Conservation (phyloP, 768 basidiomycete species). For the Rickenella mellea region DNA sequence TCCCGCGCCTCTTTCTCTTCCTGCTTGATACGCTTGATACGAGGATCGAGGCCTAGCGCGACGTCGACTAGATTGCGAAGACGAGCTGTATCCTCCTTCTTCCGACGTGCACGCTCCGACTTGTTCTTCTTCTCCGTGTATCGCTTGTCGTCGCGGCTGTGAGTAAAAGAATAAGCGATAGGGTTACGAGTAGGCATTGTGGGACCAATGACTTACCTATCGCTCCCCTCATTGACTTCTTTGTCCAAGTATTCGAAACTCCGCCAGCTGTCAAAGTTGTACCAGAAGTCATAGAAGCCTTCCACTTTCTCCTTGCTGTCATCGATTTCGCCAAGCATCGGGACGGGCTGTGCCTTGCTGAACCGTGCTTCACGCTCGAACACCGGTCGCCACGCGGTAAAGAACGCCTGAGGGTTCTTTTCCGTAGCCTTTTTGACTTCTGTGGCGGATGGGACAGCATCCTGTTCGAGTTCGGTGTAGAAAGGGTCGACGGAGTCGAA, state of each 20-base stretch:
- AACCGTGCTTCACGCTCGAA: constrained; percentile 92
- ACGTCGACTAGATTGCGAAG: constrained; percentile 81
- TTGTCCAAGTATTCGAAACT: constrained; percentile 98
- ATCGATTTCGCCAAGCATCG: constrained; percentile 60
- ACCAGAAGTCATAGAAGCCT: constrained; percentile 97
- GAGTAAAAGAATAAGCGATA: constrained; percentile 7
- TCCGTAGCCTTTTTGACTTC: constrained; percentile 43
- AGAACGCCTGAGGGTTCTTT: constrained; percentile 54
- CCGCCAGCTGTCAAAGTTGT: constrained; percentile 98
- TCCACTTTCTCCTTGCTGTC: constrained; percentile 78
- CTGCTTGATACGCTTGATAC: constrained; percentile 94
- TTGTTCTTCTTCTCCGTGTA: constrained; percentile 99
- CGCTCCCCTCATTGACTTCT: constrained; percentile 96
- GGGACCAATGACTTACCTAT: constrained; percentile 49
- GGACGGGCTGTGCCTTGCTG: constrained; percentile 78
- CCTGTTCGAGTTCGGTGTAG: constrained; percentile 64
- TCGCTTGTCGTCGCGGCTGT: constrained; percentile 93
- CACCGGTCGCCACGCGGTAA: constrained; percentile 65
- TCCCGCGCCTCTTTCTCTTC: constrained; percentile 92
- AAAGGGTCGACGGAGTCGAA: constrained; percentile 93
- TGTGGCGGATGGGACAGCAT: constrained; percentile 52
- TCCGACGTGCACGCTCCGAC: constrained; percentile 86
- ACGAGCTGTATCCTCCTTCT: constrained; percentile 95
- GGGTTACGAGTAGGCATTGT: neutral
- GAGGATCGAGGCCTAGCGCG: constrained; percentile 75